phyloP scores from a whole-genome alignment of 768 basidiomycete species.

The Tylopilus vinaceipallidus region DNA sequence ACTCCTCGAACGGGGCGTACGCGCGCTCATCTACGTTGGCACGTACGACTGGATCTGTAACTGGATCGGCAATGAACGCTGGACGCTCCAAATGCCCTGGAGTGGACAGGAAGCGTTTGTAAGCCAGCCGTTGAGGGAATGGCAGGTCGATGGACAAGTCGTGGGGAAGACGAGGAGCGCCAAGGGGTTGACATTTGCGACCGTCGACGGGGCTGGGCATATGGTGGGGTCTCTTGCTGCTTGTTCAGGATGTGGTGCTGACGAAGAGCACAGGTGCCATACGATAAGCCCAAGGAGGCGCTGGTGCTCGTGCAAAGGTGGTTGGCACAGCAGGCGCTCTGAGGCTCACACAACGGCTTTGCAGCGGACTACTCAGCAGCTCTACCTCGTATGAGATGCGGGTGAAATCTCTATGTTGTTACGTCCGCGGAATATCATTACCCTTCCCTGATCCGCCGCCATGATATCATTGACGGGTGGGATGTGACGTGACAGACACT shows the following conservation, averaged over 20 bases:
- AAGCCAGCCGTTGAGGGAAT: constrained; percentile 49
- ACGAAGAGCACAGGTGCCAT: constrained; percentile 46
- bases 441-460: no score
- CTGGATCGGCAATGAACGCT: constrained; percentile 73
- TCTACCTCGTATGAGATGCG: no score
- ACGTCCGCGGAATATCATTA: background rate
- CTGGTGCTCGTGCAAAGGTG: constrained; percentile 49
- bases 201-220: constrained; percentile 69
- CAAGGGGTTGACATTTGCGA: constrained; percentile 65
- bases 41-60: constrained; percentile 82
- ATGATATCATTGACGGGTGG: no score
- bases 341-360: background rate
- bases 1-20: constrained; percentile 74
- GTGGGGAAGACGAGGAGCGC: constrained; percentile 57
- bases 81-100: constrained; percentile 77
- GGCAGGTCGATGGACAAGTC: constrained; percentile 48
- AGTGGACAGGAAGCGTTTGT: constrained; percentile 54
- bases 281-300: constrained; percentile 58
- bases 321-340: constrained; percentile 35
- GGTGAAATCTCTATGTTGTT: no score
- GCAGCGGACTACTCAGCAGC: background rate
- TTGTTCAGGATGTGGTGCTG: background rate
- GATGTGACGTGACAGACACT: no score
- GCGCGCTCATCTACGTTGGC: constrained; percentile 71
- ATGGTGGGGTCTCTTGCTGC: constrained; percentile 47